These are phyloP conservation scores for Cladosporium velox DNA, from an alignment of 2,329 filamentous ascomycete species.

Conservation along the genomic window DNA sequence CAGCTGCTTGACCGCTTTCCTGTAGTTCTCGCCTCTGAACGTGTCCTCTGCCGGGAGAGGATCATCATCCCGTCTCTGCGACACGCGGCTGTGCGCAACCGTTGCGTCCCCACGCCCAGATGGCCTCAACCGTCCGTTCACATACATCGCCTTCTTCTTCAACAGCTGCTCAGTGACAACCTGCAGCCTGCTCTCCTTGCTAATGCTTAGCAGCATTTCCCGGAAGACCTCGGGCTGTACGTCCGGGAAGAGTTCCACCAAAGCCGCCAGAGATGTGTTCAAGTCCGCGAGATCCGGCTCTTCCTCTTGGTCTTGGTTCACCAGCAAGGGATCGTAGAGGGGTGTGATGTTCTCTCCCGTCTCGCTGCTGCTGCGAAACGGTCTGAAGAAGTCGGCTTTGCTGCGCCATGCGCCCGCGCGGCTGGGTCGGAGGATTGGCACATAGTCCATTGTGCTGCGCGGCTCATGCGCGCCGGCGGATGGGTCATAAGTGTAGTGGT, in stretches of 20 bases:
- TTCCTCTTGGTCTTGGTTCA: slow-evolving; percentile 22
- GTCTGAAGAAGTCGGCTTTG: slow-evolving; percentile 39
- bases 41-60: slow-evolving; percentile 60
- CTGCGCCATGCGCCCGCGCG: slow-evolving; percentile 34
- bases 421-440: slow-evolving; percentile 30
- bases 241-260: slow-evolving; percentile 75
- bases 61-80: slow-evolving; percentile 1
- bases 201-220: slow-evolving; percentile 75
- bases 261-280: slow-evolving; percentile 67
- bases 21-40: slow-evolving; percentile 69
- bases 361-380: slow-evolving; percentile 32
- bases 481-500: not conserved
- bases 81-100: not conserved
- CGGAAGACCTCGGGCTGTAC: slow-evolving; percentile 81
- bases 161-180: slow-evolving; percentile 76
- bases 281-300: slow-evolving; percentile 68
- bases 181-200: slow-evolving; percentile 73
- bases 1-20: slow-evolving; percentile 66
- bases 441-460: slow-evolving; percentile 31
- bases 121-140: slow-evolving; percentile 62
- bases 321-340: slow-evolving; percentile 29
- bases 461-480: slow-evolving; percentile 5
- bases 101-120: slow-evolving; percentile 13
- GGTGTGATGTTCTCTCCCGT: slow-evolving; percentile 32
- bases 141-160: slow-evolving; percentile 69